Conservation (phyloP, 768 basidiomycete species). For the Phylloporus sp. region DNA sequence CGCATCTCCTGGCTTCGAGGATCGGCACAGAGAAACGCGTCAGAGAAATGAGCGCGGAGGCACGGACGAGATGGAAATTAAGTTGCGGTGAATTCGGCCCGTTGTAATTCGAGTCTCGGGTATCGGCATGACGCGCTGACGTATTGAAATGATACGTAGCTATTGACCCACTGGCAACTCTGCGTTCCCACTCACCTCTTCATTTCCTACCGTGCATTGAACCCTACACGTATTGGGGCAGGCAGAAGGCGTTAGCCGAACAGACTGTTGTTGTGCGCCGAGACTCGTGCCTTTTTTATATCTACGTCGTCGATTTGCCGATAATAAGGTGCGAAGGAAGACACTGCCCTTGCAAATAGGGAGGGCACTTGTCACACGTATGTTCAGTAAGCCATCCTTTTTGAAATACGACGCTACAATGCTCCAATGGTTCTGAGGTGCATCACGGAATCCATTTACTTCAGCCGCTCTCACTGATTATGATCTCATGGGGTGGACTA, state of each 20-base stretch:
- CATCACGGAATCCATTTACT: too few species aligned
- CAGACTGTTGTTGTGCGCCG: not conserved
- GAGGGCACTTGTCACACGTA: too few species aligned
- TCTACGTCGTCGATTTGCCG: not conserved
- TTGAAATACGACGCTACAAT: too few species aligned
- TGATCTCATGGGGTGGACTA: too few species aligned
- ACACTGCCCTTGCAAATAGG: too few species aligned
- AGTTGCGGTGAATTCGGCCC: not conserved
- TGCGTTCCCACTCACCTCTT: conserved; percentile 1
- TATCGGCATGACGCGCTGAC: not conserved
- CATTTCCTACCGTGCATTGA: conserved; percentile 3
- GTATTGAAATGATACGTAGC: too few species aligned
- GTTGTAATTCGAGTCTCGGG: conserved; percentile 1
- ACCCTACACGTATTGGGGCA: conserved; percentile 17
- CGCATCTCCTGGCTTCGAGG: conserved; percentile 10
- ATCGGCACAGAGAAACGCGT: not conserved
- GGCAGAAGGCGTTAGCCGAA: conserved; percentile 10
- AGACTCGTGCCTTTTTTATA: conserved; percentile 5
- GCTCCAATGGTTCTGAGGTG: too few species aligned
- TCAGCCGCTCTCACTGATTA: too few species aligned
- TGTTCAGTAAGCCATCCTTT: too few species aligned
- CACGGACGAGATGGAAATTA: not conserved
- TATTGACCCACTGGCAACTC: not conserved
- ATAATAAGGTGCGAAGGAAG: conserved; percentile 11
- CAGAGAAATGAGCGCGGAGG: not conserved